These are phyloP conservation scores for Clonostachys chloroleuca DNA, from an alignment of 2,329 filamentous ascomycete species.

Conservation along the genomic window DNA sequence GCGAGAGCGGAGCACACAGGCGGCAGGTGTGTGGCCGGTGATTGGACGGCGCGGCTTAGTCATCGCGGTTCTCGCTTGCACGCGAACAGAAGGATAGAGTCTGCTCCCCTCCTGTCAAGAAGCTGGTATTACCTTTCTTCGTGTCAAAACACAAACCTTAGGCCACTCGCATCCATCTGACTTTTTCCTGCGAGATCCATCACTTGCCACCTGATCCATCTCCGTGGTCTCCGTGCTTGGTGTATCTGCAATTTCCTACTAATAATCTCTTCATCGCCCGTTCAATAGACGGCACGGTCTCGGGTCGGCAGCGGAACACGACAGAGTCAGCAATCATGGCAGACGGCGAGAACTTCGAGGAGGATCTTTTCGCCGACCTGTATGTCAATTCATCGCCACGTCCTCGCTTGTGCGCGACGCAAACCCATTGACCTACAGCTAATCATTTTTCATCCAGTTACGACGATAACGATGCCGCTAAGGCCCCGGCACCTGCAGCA, in stretches of 20 bases:
- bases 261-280: not conserved
- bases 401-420: not conserved
- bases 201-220: slow-evolving; percentile 1
- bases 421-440: not conserved
- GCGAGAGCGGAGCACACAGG: too few relatives aligned
- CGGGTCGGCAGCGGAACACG: too few relatives aligned
- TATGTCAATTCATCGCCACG: slow-evolving; percentile 39
- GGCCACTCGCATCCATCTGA: not conserved
- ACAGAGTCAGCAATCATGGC: slow-evolving; percentile 52
- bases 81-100: too few relatives aligned
- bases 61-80: too few relatives aligned
- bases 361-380: slow-evolving; percentile 95
- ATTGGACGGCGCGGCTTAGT: too few relatives aligned
- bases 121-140: too few relatives aligned
- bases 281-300: too few relatives aligned
- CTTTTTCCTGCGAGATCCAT: slow-evolving; percentile 1
- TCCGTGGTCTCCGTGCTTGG: too few relatives aligned
- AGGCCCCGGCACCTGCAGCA: slow-evolving; percentile 18
- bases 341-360: slow-evolving; percentile 78
- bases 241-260: too few relatives aligned
- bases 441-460: slow-evolving; percentile 41
- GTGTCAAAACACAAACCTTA: too few relatives aligned
- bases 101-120: too few relatives aligned
- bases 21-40: too few relatives aligned
- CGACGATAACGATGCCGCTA: slow-evolving; percentile 55